Evolutionary conservation across 176 grass and related monocot genomes (phyloP).

Genomic region (Thalia dealbata): DNA sequence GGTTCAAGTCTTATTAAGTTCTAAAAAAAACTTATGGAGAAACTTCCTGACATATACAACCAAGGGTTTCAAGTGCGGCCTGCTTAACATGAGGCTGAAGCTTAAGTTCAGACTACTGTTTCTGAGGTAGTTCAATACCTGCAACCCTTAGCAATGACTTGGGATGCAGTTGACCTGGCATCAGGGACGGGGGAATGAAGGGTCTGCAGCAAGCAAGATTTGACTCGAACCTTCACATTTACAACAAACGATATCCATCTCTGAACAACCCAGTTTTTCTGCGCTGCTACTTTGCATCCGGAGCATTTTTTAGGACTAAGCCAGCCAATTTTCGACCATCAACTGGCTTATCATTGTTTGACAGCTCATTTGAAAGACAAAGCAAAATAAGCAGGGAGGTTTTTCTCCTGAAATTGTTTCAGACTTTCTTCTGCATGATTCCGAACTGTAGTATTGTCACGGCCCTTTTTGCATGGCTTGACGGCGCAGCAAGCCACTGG

Average conservation of each 20-base stretch:
- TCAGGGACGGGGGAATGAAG: slow-evolving; percentile 13
- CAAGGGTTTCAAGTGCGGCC: slow-evolving; percentile 12
- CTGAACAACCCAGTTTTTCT: slow-evolving; percentile 13
- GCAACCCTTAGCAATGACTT: slow-evolving; percentile 22
- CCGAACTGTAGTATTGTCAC: no score
- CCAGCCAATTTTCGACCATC: slow-evolving; percentile 15
- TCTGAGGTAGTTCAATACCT: slow-evolving; percentile 19
- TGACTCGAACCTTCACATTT: slow-evolving; percentile 7
- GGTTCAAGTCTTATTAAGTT: no score
- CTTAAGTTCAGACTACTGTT: slow-evolving; percentile 19
- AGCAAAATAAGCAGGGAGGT: slow-evolving; percentile 10
- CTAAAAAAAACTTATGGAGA: no score
- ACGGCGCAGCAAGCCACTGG: no score
- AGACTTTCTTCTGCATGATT: slow-evolving; percentile 19
- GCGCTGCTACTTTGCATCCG: slow-evolving; percentile 13
- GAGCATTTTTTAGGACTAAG: slow-evolving; percentile 14
- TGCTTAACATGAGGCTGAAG: slow-evolving; percentile 18
- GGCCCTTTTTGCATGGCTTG: no score
- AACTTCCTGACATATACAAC: slow-evolving; percentile 16
- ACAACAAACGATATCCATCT: slow-evolving; percentile 13
- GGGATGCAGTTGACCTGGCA: slow-evolving; percentile 22
- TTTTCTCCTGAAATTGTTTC: slow-evolving; percentile 17
- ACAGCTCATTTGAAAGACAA: slow-evolving; percentile 17
- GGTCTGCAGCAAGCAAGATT: slow-evolving; percentile 18
- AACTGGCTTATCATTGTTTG: slow-evolving; percentile 17